Evolutionary conservation across 1,284 basidiomycete species (phyloP).

Genomic region (Leccinum subrobustum): DNA sequence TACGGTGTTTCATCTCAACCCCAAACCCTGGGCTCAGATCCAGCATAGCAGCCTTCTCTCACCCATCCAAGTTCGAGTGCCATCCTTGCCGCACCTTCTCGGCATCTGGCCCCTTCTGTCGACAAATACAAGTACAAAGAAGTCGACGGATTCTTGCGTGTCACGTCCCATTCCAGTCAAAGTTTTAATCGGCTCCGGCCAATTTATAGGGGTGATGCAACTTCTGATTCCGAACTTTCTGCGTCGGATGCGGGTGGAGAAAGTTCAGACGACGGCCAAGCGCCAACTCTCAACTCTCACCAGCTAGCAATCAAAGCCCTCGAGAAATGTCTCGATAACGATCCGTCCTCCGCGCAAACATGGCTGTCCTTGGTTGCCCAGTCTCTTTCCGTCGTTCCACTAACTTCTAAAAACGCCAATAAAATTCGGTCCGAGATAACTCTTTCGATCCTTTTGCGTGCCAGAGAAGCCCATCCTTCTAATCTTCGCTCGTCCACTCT

Average conservation of each 20-base stretch:
- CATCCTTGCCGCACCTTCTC: constrained; percentile 48
- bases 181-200: constrained; percentile 46
- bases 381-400: constrained; percentile 56
- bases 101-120: constrained; percentile 42
- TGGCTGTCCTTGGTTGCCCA: constrained; percentile 72
- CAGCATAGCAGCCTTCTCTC: constrained; percentile 48
- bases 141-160: constrained; percentile 62
- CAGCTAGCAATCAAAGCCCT: constrained; percentile 57
- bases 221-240: constrained; percentile 44
- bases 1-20: constrained; percentile 23
- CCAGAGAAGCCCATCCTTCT: constrained; percentile 52
- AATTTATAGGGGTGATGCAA: constrained; percentile 40
- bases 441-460: constrained; percentile 63
- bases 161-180: constrained; percentile 42
- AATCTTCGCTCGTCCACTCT: constrained; percentile 52
- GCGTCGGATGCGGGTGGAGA: constrained; percentile 37
- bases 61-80: constrained; percentile 54
- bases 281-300: constrained; percentile 46
- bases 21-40: constrained; percentile 7
- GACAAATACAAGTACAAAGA: constrained; percentile 52
- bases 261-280: constrained; percentile 35
- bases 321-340: constrained; percentile 50
- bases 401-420: constrained; percentile 60
- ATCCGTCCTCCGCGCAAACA: constrained; percentile 51
- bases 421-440: constrained; percentile 69